A percentile compares a stretch with the other conserved stretches of the same genome.
These are phyloP conservation scores for Uromyces viciae-fabae DNA, from an alignment of 1,284 basidiomycete species.

Conservation along the genomic window DNA sequence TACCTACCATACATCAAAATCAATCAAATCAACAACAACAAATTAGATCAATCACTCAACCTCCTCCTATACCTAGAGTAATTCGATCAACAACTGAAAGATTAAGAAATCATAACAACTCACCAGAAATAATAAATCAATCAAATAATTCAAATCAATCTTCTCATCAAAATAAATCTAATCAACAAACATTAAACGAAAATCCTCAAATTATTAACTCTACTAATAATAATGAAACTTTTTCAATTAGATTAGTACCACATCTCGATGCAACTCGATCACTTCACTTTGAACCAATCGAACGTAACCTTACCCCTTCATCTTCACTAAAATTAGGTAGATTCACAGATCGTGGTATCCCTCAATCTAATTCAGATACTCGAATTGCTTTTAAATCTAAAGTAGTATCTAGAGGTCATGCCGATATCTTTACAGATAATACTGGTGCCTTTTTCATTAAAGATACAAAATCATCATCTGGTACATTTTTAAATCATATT, in stretches of 20 bases:
- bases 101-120: not conserved
- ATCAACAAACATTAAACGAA: not conserved
- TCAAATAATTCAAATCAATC: too few relatives aligned
- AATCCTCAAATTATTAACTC: not conserved
- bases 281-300: slow-evolving; percentile 87
- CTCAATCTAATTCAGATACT: slow-evolving; percentile 65
- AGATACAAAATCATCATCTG: slow-evolving; percentile 84
- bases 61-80: not conserved
- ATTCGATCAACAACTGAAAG: slow-evolving; percentile 15
- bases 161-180: not conserved
- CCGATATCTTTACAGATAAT: slow-evolving; percentile 79
- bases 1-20: not conserved
- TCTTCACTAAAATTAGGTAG: slow-evolving; percentile 77
- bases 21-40: not conserved
- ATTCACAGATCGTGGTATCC: slow-evolving; percentile 71
- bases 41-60: not conserved
- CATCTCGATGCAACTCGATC: slow-evolving; percentile 85
- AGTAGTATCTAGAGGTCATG: slow-evolving; percentile 88
- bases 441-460: slow-evolving; percentile 70
- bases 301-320: slow-evolving; percentile 57
- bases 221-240: slow-evolving; percentile 46
- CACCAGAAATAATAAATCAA: too few relatives aligned
- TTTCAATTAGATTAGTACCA: slow-evolving; percentile 75
- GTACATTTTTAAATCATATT: slow-evolving; percentile 95
- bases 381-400: slow-evolving; percentile 86